These are phyloP conservation scores for Trichoderma sp. DNA, from an alignment of 2,329 filamentous ascomycete species.

Conservation along the genomic window DNA sequence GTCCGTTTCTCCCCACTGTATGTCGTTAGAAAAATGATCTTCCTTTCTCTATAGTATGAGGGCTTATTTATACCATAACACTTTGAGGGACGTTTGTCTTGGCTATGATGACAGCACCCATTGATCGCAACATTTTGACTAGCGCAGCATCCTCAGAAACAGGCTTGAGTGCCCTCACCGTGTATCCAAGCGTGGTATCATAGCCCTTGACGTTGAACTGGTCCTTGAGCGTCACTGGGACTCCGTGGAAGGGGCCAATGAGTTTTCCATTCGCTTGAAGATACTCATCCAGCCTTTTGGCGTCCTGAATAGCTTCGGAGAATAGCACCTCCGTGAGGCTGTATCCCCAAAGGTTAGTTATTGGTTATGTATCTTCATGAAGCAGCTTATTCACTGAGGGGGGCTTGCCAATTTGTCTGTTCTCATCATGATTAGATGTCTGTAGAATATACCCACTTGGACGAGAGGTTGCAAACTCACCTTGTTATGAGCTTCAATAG, in stretches of 20 bases:
- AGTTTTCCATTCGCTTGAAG: background rate
- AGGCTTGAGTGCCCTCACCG: slow-evolving; percentile 48
- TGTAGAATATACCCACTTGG: background rate
- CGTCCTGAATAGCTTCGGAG: background rate
- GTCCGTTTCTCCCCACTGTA: slow-evolving; percentile 26
- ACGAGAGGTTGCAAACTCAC: background rate
- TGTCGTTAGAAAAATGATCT: background rate
- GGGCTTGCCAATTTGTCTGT: background rate
- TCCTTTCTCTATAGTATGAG: background rate
- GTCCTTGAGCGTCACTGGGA: slow-evolving; percentile 47
- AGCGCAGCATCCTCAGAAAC: slow-evolving; percentile 48
- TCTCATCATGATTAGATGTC: background rate
- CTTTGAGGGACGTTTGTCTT: slow-evolving; percentile 44
- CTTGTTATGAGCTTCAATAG: background rate
- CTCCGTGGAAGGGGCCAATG: slow-evolving; percentile 25
- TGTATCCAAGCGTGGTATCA: slow-evolving; percentile 59
- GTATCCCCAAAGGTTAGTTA: background rate
- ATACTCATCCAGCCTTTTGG: background rate
- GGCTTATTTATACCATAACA: background rate
- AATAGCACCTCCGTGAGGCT: background rate
- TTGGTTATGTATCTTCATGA: background rate
- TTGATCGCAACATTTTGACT: slow-evolving; percentile 45
- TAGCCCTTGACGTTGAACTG: slow-evolving; percentile 59
- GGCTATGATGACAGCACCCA: slow-evolving; percentile 52
- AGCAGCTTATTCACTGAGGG: background rate